A percentile compares a stretch with the other conserved stretches of the same genome.
phyloP scores from a whole-genome alignment of 2,329 filamentous ascomycete species.

The Aspergillus sojae region DNA sequence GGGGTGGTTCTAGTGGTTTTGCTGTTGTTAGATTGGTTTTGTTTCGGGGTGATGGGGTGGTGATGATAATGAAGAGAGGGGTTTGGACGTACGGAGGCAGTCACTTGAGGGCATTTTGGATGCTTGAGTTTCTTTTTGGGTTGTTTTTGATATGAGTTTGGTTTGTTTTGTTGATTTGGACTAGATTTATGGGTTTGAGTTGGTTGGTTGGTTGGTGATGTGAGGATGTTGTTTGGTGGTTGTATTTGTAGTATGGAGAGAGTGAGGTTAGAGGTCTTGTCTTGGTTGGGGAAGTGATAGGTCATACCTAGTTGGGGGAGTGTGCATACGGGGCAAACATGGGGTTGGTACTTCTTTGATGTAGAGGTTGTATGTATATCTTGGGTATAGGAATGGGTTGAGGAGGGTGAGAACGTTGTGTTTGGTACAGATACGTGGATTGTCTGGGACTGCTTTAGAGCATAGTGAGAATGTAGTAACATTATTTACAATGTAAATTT shows the following conservation, averaged over 20 bases:
- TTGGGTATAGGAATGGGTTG: not conserved
- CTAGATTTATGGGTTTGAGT: no score
- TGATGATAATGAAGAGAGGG: no score
- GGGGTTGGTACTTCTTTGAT: not conserved
- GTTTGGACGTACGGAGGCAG: slow-evolving; percentile 6
- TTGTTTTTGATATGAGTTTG: not conserved
- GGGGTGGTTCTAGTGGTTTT: slow-evolving; percentile 25
- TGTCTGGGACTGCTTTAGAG: no score
- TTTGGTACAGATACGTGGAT: no score
- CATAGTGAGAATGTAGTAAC: no score
- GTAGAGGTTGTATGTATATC: not conserved
- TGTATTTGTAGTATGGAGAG: no score
- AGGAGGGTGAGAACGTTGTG: no score
- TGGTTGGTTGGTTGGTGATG: not conserved
- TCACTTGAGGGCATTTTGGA: slow-evolving; percentile 19
- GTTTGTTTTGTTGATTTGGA: not conserved
- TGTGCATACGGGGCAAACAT: not conserved
- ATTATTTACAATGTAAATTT: no score
- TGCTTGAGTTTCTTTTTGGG: no score
- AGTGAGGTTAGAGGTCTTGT: no score
- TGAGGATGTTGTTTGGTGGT: not conserved
- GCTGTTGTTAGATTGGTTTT: not conserved
- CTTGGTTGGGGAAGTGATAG: no score
- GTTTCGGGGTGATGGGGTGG: not conserved
- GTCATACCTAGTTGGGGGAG: no score